phyloP scores from a whole-genome alignment of 495 filamentous ascomycete species.

The Trichoderma orchidacearum region DNA sequence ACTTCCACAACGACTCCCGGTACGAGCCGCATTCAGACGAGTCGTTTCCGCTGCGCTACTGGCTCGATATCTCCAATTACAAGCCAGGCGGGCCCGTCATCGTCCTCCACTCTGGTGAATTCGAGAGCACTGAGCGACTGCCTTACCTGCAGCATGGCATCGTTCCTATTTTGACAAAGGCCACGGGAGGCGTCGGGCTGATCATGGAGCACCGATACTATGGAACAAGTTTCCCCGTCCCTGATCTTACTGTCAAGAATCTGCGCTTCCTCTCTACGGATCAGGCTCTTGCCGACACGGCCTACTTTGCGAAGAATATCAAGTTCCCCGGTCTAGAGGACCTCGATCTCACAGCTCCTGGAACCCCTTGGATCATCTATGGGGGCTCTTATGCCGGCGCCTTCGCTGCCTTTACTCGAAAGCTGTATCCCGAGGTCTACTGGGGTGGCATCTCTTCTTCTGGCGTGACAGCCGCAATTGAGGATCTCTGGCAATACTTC shows the following conservation, averaged over 20 bases:
- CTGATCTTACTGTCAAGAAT: constrained; percentile 46
- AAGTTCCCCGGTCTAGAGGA: constrained; percentile 52
- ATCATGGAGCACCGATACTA: constrained; percentile 70
- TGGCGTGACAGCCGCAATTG: constrained; percentile 56
- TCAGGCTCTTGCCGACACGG: constrained; percentile 58
- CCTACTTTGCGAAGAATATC: constrained; percentile 56
- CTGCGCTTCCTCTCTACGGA: constrained; percentile 65
- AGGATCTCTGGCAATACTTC: constrained; percentile 60
- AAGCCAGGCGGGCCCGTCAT: constrained; percentile 59
- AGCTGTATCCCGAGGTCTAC: constrained; percentile 54
- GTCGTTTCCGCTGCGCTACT: constrained; percentile 53
- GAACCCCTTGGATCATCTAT: constrained; percentile 53
- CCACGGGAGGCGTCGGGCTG: constrained; percentile 56
- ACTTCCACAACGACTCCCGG: constrained; percentile 56
- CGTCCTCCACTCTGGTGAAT: constrained; percentile 55
- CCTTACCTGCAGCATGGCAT: constrained; percentile 60
- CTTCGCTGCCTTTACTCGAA: constrained; percentile 56
- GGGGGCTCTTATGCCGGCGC: constrained; percentile 65
- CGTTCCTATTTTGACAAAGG: constrained; percentile 43
- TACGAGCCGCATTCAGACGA: constrained; percentile 55
- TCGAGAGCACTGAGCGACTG: constrained; percentile 37
- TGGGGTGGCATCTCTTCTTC: constrained; percentile 58
- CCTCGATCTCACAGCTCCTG: constrained; percentile 40
- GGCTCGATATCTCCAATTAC: constrained; percentile 56
- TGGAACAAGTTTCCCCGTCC: constrained; percentile 43